A percentile compares a stretch with the other conserved stretches of the same genome.
Evolutionary conservation across 805 yeast species (phyloP).

Genomic region (Debaryomyces hansenii): DNA sequence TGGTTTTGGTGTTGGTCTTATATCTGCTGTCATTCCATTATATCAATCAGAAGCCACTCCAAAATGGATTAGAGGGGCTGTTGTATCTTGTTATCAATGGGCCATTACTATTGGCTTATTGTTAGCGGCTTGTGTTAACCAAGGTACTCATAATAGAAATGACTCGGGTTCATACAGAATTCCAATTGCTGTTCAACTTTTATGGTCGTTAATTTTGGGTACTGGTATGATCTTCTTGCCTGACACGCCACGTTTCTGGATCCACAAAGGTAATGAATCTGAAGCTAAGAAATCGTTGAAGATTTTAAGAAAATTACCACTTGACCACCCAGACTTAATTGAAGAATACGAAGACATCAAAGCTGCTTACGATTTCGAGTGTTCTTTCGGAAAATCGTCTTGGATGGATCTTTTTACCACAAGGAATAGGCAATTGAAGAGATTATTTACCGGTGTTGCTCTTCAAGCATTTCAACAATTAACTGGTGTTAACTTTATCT

Average conservation of each 20-base stretch:
- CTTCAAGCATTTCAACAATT: conserved; percentile 62
- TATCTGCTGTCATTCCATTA: conserved; percentile 66
- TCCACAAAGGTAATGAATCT: conserved; percentile 48
- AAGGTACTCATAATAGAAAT: conserved; percentile 52
- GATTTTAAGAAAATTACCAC: conserved; percentile 53
- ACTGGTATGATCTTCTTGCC: conserved; percentile 60
- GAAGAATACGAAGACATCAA: conserved; percentile 54
- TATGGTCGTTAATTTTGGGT: conserved; percentile 52
- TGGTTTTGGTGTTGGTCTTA: conserved; percentile 76
- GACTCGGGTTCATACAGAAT: conserved; percentile 66
- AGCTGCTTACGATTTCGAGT: conserved; percentile 63
- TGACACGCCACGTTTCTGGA: conserved; percentile 67
- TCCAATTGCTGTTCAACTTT: conserved; percentile 57
- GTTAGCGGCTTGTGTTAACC: conserved; percentile 66
- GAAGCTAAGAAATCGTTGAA: conserved; percentile 59
- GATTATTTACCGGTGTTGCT: conserved; percentile 57
- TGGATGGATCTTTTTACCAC: conserved; percentile 67
- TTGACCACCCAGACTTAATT: conserved; percentile 55
- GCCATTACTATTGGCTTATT: conserved; percentile 71
- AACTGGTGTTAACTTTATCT: conserved; percentile 61
- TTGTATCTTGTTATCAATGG: conserved; percentile 69
- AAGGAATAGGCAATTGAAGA: conserved; percentile 56
- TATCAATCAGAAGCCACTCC: conserved; percentile 72
- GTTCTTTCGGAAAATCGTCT: conserved; percentile 60
- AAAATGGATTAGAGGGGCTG: conserved; percentile 66